These are phyloP conservation scores for Tolypocladium guangdongense DNA, from an alignment of 2,329 filamentous ascomycete species.

Conservation along the genomic window DNA sequence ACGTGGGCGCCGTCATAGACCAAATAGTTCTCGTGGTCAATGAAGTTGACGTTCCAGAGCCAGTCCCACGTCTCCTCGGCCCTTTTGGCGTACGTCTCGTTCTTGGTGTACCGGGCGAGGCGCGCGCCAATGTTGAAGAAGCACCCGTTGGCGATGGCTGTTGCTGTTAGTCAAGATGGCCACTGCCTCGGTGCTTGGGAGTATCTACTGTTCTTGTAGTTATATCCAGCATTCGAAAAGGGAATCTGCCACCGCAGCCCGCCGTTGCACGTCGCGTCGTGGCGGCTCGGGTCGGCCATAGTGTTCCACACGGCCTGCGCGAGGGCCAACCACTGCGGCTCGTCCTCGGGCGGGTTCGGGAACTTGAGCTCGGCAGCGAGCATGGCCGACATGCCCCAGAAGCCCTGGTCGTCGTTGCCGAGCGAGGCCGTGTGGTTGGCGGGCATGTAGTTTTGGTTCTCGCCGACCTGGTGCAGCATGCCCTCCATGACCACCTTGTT, in stretches of 20 bases:
- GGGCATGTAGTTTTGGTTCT: conserved; percentile 47
- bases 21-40: conserved; percentile 48
- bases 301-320: conserved; percentile 62
- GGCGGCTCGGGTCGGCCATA: conserved; percentile 48
- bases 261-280: conserved; percentile 52
- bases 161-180: background rate
- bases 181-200: background rate
- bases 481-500: conserved; percentile 47
- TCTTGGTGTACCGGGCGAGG: conserved; percentile 59
- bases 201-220: conserved; percentile 57
- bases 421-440: conserved; percentile 45
- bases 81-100: conserved; percentile 52
- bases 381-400: conserved; percentile 60
- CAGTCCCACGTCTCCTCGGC: conserved; percentile 54
- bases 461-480: conserved; percentile 48
- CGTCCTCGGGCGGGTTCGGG: conserved; percentile 40
- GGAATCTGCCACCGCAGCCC: conserved; percentile 73
- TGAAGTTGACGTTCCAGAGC: conserved; percentile 41
- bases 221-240: conserved; percentile 61
- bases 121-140: conserved; percentile 58
- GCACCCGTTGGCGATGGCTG: conserved; percentile 49
- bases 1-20: conserved; percentile 55
- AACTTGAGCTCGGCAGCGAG: conserved; percentile 55
- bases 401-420: conserved; percentile 62
- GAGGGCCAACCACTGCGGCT: conserved; percentile 52